Evolutionary conservation across 106 monocot genomes (phyloP).

Genomic region (Vanilla planifolia): DNA sequence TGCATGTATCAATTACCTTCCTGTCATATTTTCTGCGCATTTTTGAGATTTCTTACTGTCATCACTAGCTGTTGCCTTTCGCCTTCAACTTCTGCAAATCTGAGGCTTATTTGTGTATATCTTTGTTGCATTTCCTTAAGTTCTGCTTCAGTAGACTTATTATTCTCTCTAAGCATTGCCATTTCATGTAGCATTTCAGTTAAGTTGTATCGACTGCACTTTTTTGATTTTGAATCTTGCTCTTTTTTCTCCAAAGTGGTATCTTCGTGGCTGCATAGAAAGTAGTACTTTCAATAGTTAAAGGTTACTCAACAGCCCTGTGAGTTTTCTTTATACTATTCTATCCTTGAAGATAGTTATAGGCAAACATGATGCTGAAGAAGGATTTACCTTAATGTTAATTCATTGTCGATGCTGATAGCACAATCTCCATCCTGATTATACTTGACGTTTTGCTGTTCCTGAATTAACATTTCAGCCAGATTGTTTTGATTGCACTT

Average conservation of each 20-base stretch:
- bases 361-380: too few species aligned
- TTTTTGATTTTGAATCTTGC: slow-evolving; percentile 1
- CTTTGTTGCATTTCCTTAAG: slow-evolving; percentile 92
- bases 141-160: slow-evolving; percentile 61
- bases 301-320: background rate
- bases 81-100: slow-evolving; percentile 92
- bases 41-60: slow-evolving; percentile 73
- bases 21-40: slow-evolving; percentile 43
- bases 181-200: slow-evolving; percentile 35
- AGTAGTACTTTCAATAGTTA: background rate
- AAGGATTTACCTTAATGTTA: slow-evolving; percentile 6
- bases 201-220: slow-evolving; percentile 7
- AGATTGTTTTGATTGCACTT: slow-evolving; percentile 9
- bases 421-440: background rate
- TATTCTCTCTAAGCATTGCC: slow-evolving; percentile 40
- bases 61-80: slow-evolving; percentile 95
- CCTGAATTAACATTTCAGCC: slow-evolving; percentile 17
- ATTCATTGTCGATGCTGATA: slow-evolving; percentile 1
- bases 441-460: background rate
- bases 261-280: background rate
- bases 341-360: slow-evolving; percentile 3
- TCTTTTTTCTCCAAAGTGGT: slow-evolving; percentile 3
- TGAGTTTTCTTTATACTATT: background rate
- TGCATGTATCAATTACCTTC: background rate
- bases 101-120: slow-evolving; percentile 89